Evolutionary conservation across 2,329 filamentous ascomycete species (phyloP).

Genomic region (Diaporthe eres): DNA sequence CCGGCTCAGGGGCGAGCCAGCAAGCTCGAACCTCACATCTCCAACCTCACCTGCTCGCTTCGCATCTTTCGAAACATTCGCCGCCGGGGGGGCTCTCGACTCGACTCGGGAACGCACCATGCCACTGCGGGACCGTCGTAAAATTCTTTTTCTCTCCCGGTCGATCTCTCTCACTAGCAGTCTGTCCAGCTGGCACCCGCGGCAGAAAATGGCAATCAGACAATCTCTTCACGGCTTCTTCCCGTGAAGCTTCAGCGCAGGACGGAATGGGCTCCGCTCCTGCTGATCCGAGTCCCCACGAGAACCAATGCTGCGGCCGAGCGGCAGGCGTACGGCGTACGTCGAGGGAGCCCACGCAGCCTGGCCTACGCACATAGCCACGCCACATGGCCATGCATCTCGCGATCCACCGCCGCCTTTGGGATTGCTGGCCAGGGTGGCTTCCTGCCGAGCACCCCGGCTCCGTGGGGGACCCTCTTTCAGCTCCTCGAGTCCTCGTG

Average conservation of each 20-base stretch:
- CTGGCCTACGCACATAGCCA: background rate
- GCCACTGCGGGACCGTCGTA: slow-evolving; percentile 20
- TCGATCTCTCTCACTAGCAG: slow-evolving; percentile 1
- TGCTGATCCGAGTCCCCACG: slow-evolving; percentile 24
- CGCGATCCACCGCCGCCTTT: slow-evolving; percentile 3
- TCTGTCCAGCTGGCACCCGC: slow-evolving; percentile 6
- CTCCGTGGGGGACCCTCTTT: slow-evolving; percentile 26
- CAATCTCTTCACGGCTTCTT: slow-evolving; percentile 26
- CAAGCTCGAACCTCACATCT: slow-evolving; percentile 15
- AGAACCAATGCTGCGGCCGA: slow-evolving; percentile 6
- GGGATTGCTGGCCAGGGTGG: slow-evolving; percentile 10
- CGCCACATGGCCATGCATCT: slow-evolving; percentile 32
- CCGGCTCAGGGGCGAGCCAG: slow-evolving; percentile 22
- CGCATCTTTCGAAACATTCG: slow-evolving; percentile 25
- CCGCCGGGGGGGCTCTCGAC: background rate
- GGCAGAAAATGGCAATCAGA: background rate
- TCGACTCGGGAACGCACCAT: background rate
- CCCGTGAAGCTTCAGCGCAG: slow-evolving; percentile 23
- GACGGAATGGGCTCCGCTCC: slow-evolving; percentile 9
- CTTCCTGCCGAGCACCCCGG: slow-evolving; percentile 18
- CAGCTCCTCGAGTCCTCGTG: slow-evolving; percentile 20
- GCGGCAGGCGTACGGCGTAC: slow-evolving; percentile 10
- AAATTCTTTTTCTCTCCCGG: background rate
- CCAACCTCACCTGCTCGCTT: slow-evolving; percentile 27
- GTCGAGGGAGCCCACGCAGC: slow-evolving; percentile 4